Percentiles rank a stretch among this genome's conserved stretches.
These are phyloP conservation scores for Lophiostoma macrostomum DNA, from an alignment of 495 filamentous ascomycete genomes.

Conservation along the genomic window DNA sequence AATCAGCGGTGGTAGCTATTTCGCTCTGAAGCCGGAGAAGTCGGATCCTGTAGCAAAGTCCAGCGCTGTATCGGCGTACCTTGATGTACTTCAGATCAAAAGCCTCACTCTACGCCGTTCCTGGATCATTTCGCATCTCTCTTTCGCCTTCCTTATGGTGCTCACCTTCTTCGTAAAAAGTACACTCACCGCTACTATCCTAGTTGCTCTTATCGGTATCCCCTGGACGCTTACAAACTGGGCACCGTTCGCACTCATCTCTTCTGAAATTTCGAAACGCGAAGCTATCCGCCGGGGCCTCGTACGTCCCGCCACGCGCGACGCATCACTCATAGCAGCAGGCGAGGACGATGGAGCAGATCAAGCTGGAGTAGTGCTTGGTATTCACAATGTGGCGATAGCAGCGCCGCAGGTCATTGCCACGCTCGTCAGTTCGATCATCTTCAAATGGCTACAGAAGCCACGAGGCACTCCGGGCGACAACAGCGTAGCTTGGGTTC, in stretches of 20 bases:
- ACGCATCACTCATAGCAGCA: constrained; percentile 32
- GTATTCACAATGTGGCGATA: constrained; percentile 89
- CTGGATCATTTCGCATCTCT: constrained; percentile 76
- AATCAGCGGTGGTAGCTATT: constrained; percentile 1
- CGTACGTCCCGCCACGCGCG: constrained; percentile 38
- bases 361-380: constrained; percentile 84
- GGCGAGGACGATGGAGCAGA: constrained; percentile 53
- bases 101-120: constrained; percentile 80
- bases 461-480: constrained; percentile 77
- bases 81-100: constrained; percentile 60
- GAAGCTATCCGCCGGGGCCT: constrained; percentile 64
- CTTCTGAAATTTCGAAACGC: constrained; percentile 75
- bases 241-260: constrained; percentile 91
- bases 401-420: constrained; percentile 85
- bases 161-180: constrained; percentile 72
- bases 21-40: background rate
- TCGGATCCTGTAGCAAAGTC: too few relatives aligned
- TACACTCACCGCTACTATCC: constrained; percentile 62
- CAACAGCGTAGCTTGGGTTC: constrained; percentile 78
- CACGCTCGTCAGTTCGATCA: constrained; percentile 72
- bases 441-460: constrained; percentile 80
- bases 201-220: constrained; percentile 76
- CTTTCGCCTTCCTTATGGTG: constrained; percentile 76
- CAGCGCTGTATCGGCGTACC: constrained; percentile 29
- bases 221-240: constrained; percentile 87